These are phyloP conservation scores for Ophiostoma ulmi DNA, from an alignment of 2,329 filamentous ascomycete species.

Conservation along the genomic window DNA sequence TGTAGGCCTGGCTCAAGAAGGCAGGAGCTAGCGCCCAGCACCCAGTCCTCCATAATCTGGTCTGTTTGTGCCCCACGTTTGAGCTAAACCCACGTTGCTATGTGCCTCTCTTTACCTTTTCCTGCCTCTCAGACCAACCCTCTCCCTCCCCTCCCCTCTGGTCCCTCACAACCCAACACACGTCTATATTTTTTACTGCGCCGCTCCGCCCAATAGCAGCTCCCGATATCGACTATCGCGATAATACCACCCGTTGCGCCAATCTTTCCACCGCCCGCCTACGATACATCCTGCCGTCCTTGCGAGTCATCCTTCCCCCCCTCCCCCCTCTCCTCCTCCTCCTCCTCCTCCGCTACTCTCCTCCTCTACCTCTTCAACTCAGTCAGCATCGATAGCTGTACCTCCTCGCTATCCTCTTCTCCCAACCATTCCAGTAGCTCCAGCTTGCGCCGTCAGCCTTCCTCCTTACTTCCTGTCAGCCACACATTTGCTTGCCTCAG, in stretches of 20 bases:
- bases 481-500: neutral
- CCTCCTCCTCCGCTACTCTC: neutral
- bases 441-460: neutral
- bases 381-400: neutral
- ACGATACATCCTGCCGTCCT: neutral
- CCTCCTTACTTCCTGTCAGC: neutral
- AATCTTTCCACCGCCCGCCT: neutral
- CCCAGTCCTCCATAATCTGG: neutral
- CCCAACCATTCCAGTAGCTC: neutral
- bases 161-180: slow-evolving; percentile 18
- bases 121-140: neutral
- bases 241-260: slow-evolving; percentile 18
- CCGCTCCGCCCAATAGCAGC: slow-evolving; percentile 19
- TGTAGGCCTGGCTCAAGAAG: neutral
- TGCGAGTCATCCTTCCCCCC: neutral
- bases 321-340: neutral
- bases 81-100: slow-evolving; percentile 15
- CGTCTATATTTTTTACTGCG: neutral
- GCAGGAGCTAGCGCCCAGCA: neutral
- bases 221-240: slow-evolving; percentile 18
- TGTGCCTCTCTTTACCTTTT: slow-evolving; percentile 15
- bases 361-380: neutral
- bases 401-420: neutral
- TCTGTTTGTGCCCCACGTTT: slow-evolving; percentile 25
- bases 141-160: neutral